Conservation (phyloP, 2,329 filamentous ascomycete genomes). For the Arthrinium puccinioides region DNA sequence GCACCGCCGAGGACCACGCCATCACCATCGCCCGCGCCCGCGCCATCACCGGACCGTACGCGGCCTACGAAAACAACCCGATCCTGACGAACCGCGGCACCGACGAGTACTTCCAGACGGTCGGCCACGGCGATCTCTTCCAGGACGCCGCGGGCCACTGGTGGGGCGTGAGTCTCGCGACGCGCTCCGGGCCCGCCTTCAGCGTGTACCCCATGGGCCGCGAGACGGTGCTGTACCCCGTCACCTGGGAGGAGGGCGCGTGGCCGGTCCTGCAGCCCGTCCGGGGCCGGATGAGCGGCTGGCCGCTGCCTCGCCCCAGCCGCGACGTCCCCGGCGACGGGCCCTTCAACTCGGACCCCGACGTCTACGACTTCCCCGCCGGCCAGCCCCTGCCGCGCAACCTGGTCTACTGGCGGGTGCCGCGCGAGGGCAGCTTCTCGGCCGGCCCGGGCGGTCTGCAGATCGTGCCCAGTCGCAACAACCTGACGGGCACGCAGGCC, state of each 20-base stretch:
- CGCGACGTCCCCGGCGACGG: constrained; percentile 23
- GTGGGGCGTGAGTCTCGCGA: constrained; percentile 36
- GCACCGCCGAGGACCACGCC: constrained; percentile 30
- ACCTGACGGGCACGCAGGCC: constrained; percentile 9
- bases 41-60: constrained; percentile 28
- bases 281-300: constrained; percentile 32
- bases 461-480: constrained; percentile 12
- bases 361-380: constrained; percentile 4
- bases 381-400: constrained; percentile 13
- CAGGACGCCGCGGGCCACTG: constrained; percentile 30
- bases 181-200: constrained; percentile 24
- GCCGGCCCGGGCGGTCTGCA: constrained; percentile 11
- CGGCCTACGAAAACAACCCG: constrained; percentile 27
- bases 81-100: constrained; percentile 26
- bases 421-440: constrained; percentile 10
- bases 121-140: constrained; percentile 25
- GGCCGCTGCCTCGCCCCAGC: constrained; percentile 25
- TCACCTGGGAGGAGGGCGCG: constrained; percentile 35
- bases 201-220: constrained; percentile 41
- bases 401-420: constrained; percentile 19
- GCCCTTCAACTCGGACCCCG: constrained; percentile 6
- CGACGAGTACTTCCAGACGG: constrained; percentile 21
- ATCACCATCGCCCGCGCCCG: constrained; percentile 27
- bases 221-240: constrained; percentile 32
- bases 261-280: constrained; percentile 38